Evolutionary conservation across 805 yeast species (phyloP).

Genomic region (Metahyphopichia silvanorum): DNA sequence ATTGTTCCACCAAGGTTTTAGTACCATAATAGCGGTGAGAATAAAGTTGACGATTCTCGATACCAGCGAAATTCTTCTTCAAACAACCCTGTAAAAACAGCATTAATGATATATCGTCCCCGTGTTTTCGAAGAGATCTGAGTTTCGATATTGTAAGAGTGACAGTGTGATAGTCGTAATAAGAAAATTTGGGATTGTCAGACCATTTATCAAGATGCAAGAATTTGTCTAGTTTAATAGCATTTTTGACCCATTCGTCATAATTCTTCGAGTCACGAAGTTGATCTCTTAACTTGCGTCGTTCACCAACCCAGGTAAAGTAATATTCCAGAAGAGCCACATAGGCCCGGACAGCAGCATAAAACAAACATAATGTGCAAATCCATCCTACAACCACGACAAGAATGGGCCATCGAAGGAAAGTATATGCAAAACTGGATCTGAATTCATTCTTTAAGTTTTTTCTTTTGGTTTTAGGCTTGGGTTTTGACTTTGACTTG

Average conservation of each 20-base stretch:
- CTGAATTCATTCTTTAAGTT: constrained; percentile 34
- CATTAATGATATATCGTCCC: constrained; percentile 46
- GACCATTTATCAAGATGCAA: constrained; percentile 66
- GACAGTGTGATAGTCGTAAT: constrained; percentile 66
- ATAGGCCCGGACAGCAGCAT: constrained; percentile 52
- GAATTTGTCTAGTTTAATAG: constrained; percentile 52
- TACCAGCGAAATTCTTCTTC: constrained; percentile 74
- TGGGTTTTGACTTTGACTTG: not conserved
- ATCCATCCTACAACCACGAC: constrained; percentile 54
- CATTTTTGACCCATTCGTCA: constrained; percentile 61
- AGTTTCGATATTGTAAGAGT: constrained; percentile 45
- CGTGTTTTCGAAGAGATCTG: constrained; percentile 25
- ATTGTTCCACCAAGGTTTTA: constrained; percentile 53
- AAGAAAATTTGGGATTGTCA: constrained; percentile 54
- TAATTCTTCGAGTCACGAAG: constrained; percentile 50
- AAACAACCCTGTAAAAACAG: constrained; percentile 62
- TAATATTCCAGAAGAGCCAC: constrained; percentile 62
- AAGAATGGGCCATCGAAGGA: constrained; percentile 68
- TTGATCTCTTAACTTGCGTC: constrained; percentile 46
- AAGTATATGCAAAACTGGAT: constrained; percentile 25
- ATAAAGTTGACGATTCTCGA: constrained; percentile 66
- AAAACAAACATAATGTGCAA: constrained; percentile 42
- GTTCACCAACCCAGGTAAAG: constrained; percentile 59
- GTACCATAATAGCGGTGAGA: constrained; percentile 78
- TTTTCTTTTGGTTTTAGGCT: constrained; percentile 3